Conservation (phyloP, 2,329 filamentous ascomycete species). For the Alternaria sp. region DNA sequence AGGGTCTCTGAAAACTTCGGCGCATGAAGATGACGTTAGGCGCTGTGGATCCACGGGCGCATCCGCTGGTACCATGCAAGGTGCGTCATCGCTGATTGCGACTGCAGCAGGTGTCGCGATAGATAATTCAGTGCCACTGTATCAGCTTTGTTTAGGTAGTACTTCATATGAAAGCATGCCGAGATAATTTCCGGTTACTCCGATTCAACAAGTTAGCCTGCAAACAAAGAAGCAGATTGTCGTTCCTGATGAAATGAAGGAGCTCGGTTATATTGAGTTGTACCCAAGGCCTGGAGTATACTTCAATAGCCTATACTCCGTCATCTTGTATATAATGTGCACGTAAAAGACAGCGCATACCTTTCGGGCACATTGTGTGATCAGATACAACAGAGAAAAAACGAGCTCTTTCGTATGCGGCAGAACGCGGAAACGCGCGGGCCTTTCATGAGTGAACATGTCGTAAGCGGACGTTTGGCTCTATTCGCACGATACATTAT, state of each 20-base stretch:
- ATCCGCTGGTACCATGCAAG: conserved; percentile 6
- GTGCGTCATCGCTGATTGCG: conserved; percentile 7
- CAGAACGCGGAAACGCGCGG: neutral
- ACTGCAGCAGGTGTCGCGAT: neutral
- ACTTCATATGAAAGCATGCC: neutral
- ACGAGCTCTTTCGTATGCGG: too few relatives aligned
- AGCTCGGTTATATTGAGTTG: too few relatives aligned
- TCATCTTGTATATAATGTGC: too few relatives aligned
- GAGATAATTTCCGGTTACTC: neutral
- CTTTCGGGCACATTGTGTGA: too few relatives aligned
- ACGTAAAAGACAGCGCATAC: too few relatives aligned
- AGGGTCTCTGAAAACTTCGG: conserved; percentile 1
- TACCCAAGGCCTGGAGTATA: too few relatives aligned
- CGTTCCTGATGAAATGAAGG: neutral
- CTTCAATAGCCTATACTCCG: too few relatives aligned
- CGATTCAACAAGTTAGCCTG: neutral
- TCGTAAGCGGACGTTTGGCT: neutral
- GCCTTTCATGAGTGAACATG: neutral
- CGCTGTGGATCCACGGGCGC: neutral
- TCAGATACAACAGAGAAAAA: too few relatives aligned
- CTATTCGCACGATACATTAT: neutral
- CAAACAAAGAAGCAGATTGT: neutral
- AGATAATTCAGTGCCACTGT: neutral
- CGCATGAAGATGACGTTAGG: conserved; percentile 10
- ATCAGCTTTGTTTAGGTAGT: neutral